Base-by-base conservation (phyloP, 768 basidiomycete species). In the Exidia glandulosa region DNA sequence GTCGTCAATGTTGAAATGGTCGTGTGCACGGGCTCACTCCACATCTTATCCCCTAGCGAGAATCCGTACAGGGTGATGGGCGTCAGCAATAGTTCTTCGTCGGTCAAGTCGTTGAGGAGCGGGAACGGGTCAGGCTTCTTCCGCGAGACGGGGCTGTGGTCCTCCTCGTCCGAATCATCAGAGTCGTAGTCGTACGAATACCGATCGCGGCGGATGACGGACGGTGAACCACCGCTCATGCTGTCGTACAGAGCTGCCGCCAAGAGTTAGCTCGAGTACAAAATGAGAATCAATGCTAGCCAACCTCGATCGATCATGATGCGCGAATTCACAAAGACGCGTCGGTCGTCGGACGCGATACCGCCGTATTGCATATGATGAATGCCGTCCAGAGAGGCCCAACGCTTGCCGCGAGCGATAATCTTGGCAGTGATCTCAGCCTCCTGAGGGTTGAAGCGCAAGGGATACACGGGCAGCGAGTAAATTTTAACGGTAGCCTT, bases 61-160 rank as follows among this genome's bases (percentile, higher is more conserved):
- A 86, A 87, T 0, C 83, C 84, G 61, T 81, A 81, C 2, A 85
- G 78, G 36, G 81, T 73, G 0, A 81, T 77, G 0, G 84, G 74
- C 1, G 83, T 74, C 3, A 87, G 69, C 31, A 85, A 70, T 19
- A 85, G 70, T 36, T 83, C 78, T 25, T 82, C 79, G 3, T 82
- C 79, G 0, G 74, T 72, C 34, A 84, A 65, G 14, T 2, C 25
- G 50, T 33, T 32, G n/a, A 37, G 47, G 32, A 10, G 41, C 12
- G 41, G 41, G 41, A 45, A 45, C 16, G 16, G 9, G 16, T 45
- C 41, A 6, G 16, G 41, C 16, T 45, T 45, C 41, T 45, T 23
- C 41, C n/a, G n/a, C n/a, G n/a, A n/a, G n/a, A n/a, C n/a, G n/a
- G n/a, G n/a, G n/a, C n/a, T n/a, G n/a, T n/a, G n/a, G n/a, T 45